Evolutionary conservation across 345 rosid species (phyloP).

Genomic region (Rhizophora apiculata): DNA sequence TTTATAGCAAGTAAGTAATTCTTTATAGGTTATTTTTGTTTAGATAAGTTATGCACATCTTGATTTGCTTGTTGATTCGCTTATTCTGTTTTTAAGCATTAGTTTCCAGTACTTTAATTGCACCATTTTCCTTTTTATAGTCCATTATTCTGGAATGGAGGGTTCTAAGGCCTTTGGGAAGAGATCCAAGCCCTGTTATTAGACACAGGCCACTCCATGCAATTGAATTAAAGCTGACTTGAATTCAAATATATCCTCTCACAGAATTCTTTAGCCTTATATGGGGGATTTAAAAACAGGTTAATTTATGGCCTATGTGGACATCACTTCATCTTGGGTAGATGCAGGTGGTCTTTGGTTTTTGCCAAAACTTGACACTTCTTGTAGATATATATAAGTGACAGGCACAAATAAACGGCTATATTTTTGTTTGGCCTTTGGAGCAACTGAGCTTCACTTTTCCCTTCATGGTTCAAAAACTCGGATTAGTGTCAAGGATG

Average conservation of each 20-base stretch:
- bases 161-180: neutral
- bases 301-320: no score
- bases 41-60: neutral
- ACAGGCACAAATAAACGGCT: no score
- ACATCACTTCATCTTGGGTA: no score
- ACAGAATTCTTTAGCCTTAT: no score
- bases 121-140: neutral
- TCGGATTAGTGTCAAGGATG: no score
- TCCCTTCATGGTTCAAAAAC: no score
- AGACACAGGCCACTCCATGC: neutral
- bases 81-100: neutral
- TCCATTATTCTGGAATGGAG: neutral
- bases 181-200: neutral
- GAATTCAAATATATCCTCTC: neutral
- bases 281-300: no score
- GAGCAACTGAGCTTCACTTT: no score
- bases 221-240: neutral
- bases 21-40: neutral
- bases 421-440: no score
- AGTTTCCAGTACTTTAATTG: neutral
- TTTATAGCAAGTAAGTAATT: conserved; percentile 22
- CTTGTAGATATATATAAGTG: no score
- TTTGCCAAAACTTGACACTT: no score
- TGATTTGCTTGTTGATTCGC: neutral
- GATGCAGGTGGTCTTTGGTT: no score